Percentiles rank a stretch among this genome's conserved stretches.
Conservation (phyloP, 495 filamentous ascomycete species). For the Neurospora hispaniola region DNA sequence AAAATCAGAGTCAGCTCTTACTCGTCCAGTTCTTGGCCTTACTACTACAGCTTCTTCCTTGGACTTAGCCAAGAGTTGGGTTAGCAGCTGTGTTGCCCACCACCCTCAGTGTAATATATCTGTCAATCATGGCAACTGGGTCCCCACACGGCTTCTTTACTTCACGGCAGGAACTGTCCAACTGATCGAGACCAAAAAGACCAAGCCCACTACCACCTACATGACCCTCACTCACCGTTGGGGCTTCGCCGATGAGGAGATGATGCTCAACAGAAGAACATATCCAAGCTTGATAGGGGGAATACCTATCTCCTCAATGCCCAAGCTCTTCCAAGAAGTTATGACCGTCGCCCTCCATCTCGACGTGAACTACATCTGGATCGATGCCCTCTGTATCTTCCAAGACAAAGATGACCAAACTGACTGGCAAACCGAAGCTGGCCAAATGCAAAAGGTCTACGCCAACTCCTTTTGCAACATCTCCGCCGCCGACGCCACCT, state of each 20-base stretch:
- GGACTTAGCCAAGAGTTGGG: not conserved
- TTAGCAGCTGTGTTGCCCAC: not conserved
- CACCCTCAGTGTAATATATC: not conserved
- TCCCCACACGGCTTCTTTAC: conserved; percentile 1
- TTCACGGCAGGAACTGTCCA: not conserved
- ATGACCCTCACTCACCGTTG: conserved; percentile 1
- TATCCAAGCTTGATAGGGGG: not conserved
- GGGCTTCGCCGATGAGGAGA: not conserved
- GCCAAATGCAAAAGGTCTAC: not conserved
- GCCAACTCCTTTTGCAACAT: conserved; percentile 2
- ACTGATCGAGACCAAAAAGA: conserved; percentile 2
- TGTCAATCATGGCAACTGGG: not conserved
- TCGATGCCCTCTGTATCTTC: conserved; percentile 11
- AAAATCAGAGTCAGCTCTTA: not conserved
- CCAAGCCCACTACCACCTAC: not conserved
- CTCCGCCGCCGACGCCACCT: not conserved
- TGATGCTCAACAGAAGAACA: not conserved
- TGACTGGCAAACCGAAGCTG: not conserved
- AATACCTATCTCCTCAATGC: not conserved
- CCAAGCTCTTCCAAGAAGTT: not conserved
- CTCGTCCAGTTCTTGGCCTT: not conserved
- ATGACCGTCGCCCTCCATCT: conserved; percentile 1
- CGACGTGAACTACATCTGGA: conserved; percentile 15
- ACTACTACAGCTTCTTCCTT: not conserved
- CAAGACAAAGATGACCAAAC: not conserved